Evolutionary conservation across 208 protist genomes (phyloP).

Genomic region (Acanthamoeba sp.): DNA sequence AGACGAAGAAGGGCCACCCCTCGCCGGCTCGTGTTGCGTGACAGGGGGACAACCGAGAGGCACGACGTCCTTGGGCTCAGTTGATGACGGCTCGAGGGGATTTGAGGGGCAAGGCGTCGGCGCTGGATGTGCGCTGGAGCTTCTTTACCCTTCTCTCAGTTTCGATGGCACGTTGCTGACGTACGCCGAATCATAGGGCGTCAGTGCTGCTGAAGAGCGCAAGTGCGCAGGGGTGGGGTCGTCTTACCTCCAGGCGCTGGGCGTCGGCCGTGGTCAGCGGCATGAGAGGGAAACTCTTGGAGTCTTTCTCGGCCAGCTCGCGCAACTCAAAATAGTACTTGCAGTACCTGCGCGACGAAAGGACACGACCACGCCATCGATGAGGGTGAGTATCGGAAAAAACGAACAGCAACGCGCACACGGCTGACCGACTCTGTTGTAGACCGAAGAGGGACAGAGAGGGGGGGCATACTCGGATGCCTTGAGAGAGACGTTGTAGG

Average conservation of each 20-base stretch:
- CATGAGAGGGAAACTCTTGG: slow-evolving; percentile 27
- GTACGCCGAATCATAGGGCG: background rate
- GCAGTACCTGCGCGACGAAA: background rate
- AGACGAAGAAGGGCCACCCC: too few species aligned
- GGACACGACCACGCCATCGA: background rate
- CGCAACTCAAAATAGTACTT: slow-evolving; percentile 77
- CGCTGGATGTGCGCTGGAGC: slow-evolving; percentile 9
- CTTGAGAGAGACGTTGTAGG: slow-evolving; percentile 59
- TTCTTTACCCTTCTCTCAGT: slow-evolving; percentile 23
- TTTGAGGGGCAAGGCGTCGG: slow-evolving; percentile 33
- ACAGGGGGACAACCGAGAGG: too few species aligned
- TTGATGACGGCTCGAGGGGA: slow-evolving; percentile 7
- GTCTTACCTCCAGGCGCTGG: background rate
- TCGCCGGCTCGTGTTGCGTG: too few species aligned
- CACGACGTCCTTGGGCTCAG: background rate
- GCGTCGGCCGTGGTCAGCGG: slow-evolving; percentile 32
- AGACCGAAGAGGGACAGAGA: background rate
- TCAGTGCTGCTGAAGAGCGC: too few species aligned
- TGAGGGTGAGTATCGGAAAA: background rate
- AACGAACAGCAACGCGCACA: too few species aligned
- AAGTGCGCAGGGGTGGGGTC: background rate
- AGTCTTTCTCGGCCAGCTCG: slow-evolving; percentile 66
- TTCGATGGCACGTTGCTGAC: background rate
- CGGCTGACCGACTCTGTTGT: too few species aligned
- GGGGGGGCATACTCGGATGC: slow-evolving; percentile 33